Conservation (phyloP, 208 protist genomes). For the Zelonia costaricensis region DNA sequence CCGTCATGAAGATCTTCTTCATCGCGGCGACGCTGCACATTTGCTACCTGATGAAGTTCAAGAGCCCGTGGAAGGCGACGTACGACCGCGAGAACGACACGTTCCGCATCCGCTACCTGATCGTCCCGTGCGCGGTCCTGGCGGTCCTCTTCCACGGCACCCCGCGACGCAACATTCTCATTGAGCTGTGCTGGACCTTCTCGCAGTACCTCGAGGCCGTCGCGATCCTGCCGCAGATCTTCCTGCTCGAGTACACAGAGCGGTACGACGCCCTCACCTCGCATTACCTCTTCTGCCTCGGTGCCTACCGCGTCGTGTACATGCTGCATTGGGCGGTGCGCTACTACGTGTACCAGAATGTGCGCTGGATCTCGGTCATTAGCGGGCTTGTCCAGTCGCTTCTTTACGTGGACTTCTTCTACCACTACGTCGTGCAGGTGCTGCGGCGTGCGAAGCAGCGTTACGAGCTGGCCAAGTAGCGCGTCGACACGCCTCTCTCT, state of each 20-base stretch:
- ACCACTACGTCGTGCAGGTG: conserved; percentile 93
- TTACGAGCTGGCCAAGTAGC: conserved; percentile 76
- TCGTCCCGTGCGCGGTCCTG: conserved; percentile 76
- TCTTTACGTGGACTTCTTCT: conserved; percentile 97
- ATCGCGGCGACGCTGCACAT: conserved; percentile 85
- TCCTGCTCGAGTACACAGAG: conserved; percentile 94
- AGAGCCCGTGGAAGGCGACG: conserved; percentile 90
- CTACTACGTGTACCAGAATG: conserved; percentile 63
- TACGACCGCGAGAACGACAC: conserved; percentile 92
- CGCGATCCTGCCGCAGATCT: conserved; percentile 96
- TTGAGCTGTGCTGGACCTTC: conserved; percentile 94
- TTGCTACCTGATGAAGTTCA: conserved; percentile 92
- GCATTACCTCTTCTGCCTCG: conserved; percentile 95
- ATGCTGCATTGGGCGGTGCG: conserved; percentile 95
- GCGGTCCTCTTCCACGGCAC: conserved; percentile 69
- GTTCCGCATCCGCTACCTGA: conserved; percentile 89
- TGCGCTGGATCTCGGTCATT: conserved; percentile 79
- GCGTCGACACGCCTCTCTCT: background rate
- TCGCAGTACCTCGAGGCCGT: conserved; percentile 96
- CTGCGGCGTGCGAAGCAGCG: conserved; percentile 72
- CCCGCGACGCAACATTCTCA: conserved; percentile 33
- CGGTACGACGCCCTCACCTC: conserved; percentile 94
- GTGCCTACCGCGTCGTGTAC: conserved; percentile 95
- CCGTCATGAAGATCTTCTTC: conserved; percentile 96
- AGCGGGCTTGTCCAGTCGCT: conserved; percentile 92